These are phyloP conservation scores for Taphrina betulina DNA, from an alignment of 1,139 yeast genomes.

Conservation along the genomic window DNA sequence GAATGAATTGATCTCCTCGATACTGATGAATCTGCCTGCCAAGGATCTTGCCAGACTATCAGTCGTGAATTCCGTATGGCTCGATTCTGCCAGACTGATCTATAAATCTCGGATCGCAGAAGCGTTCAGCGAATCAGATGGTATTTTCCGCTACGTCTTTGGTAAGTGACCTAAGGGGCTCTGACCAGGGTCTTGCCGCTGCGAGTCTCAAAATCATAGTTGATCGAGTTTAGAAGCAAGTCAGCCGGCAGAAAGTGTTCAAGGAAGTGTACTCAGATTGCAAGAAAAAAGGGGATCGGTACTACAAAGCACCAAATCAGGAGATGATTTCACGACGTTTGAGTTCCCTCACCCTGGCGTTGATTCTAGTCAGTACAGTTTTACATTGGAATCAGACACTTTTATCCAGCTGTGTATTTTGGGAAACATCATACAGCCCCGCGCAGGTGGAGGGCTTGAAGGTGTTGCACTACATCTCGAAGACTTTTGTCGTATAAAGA, in stretches of 20 bases:
- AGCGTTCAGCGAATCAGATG: not conserved
- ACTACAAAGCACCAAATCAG: not conserved
- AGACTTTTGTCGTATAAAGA: slow-evolving; percentile 11
- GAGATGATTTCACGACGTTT: not conserved
- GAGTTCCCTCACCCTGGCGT: not conserved
- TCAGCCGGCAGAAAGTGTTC: slow-evolving; percentile 12
- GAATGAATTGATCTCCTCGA: slow-evolving; percentile 4
- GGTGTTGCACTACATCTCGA: slow-evolving; percentile 21
- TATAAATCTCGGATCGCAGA: not conserved
- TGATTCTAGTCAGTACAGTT: slow-evolving; percentile 4
- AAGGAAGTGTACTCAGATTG: slow-evolving; percentile 7
- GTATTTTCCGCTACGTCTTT: slow-evolving; percentile 6
- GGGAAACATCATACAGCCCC: slow-evolving; percentile 18
- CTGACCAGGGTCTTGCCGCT: too few species aligned
- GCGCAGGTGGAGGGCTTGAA: slow-evolving; percentile 13
- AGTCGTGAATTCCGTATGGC: slow-evolving; percentile 4
- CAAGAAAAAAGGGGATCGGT: not conserved
- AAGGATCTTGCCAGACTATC: slow-evolving; percentile 2
- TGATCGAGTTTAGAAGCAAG: slow-evolving; percentile 10
- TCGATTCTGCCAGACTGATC: not conserved
- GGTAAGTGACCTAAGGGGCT: too few species aligned
- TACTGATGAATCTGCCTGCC: not conserved
- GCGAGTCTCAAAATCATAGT: too few species aligned
- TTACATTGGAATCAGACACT: slow-evolving; percentile 11
- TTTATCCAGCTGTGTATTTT: slow-evolving; percentile 8